phyloP scores from a whole-genome alignment of 2,329 filamentous ascomycete species.

The Xylaria sp. region DNA sequence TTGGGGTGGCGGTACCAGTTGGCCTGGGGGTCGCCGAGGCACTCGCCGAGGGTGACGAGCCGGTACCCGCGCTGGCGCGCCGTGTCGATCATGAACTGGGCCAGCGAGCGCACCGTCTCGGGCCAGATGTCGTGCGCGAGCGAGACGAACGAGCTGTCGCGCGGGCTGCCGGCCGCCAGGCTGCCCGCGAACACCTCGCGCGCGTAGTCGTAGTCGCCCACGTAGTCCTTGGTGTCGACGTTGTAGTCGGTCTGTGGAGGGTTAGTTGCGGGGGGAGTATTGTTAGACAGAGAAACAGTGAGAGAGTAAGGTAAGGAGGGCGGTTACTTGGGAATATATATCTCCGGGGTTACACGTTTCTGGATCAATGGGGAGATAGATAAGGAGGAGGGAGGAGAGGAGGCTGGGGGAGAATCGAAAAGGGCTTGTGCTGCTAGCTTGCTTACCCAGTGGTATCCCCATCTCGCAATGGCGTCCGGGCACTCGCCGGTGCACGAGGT shows the following conservation, averaged over 20 bases:
- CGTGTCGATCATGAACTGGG: conserved; percentile 37
- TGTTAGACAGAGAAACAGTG: conserved; percentile 15
- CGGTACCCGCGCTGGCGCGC: conserved; percentile 40
- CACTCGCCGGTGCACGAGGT: conserved; percentile 32
- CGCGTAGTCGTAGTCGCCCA: conserved; percentile 30
- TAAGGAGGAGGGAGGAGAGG: no score
- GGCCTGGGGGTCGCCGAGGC: conserved; percentile 44
- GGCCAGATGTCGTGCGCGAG: conserved; percentile 56
- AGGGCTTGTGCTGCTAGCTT: no score
- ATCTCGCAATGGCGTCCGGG: conserved; percentile 28
- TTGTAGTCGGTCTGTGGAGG: conserved; percentile 32
- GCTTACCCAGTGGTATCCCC: conserved; percentile 40
- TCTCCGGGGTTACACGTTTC: no score
- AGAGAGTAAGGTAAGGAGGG: no score
- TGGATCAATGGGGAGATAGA: no score
- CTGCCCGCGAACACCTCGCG: neutral
- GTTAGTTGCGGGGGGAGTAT: neutral
- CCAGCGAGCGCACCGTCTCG: conserved; percentile 48
- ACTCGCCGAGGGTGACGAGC: conserved; percentile 50
- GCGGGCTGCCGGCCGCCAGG: neutral
- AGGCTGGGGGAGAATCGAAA: no score
- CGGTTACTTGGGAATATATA: no score
- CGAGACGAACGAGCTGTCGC: neutral
- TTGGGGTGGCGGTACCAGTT: conserved; percentile 45
- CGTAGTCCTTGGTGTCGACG: conserved; percentile 38